A percentile compares a stretch with the other conserved stretches of the same genome.
phyloP scores from a whole-genome alignment of 345 rosid species.

The Heritiera fomes region DNA sequence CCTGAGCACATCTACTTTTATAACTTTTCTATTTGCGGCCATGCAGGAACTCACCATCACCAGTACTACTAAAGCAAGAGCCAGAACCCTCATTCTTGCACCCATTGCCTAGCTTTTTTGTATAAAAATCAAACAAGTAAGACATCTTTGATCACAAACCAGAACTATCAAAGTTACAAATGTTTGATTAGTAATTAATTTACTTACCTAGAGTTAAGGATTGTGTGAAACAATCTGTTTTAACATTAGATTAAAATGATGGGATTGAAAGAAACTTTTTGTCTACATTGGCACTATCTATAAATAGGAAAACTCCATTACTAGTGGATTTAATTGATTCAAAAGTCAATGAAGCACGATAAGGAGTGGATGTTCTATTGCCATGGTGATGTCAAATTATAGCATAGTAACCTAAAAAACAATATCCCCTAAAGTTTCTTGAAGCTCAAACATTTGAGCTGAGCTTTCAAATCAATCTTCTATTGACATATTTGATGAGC shows the following conservation, averaged over 20 bases:
- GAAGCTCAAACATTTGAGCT: background rate
- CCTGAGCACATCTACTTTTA: conserved; percentile 3
- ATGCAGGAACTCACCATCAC: conserved; percentile 25
- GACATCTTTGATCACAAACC: background rate
- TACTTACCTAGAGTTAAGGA: background rate
- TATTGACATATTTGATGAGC: background rate
- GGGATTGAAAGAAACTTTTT: conserved; percentile 15
- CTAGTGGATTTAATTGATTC: conserved; percentile 17
- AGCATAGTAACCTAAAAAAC: conserved; percentile 1
- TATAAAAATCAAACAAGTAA: background rate
- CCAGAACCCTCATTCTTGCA: conserved; percentile 15
- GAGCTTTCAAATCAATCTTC: background rate
- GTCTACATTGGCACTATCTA: conserved; percentile 3
- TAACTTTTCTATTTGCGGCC: conserved; percentile 15
- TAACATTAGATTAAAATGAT: conserved; percentile 13
- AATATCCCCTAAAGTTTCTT: background rate
- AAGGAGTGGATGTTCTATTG: background rate
- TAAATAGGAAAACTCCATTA: conserved; percentile 25
- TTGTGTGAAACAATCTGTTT: background rate
- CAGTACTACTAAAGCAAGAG: conserved; percentile 20
- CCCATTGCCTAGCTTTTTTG: background rate
- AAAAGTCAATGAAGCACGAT: conserved; percentile 16
- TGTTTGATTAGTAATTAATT: background rate
- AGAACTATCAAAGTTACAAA: background rate
- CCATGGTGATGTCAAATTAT: conserved; percentile 2